Conservation (phyloP, 345 rosid species). For the Excoecaria agallocha region DNA sequence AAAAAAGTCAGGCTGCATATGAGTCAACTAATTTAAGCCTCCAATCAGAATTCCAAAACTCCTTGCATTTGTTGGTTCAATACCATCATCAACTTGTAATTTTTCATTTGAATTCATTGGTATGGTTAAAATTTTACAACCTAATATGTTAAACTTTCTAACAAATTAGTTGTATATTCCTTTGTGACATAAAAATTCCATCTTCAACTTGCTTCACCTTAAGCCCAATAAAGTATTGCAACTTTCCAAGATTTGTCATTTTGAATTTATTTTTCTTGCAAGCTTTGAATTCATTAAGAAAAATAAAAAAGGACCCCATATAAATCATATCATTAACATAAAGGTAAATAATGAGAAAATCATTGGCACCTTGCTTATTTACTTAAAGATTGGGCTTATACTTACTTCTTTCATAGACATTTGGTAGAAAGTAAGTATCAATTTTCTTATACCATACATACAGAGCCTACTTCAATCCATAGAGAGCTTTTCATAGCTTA, state of each 20-base stretch:
- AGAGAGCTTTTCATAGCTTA: neutral
- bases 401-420: slow-evolving; percentile 4
- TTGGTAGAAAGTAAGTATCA: neutral
- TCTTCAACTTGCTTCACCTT: neutral
- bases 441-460: too few relatives aligned
- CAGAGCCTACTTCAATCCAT: too few relatives aligned
- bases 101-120: slow-evolving; percentile 3
- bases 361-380: neutral
- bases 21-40: too few relatives aligned
- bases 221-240: too few relatives aligned
- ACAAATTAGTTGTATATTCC: neutral
- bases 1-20: too few relatives aligned
- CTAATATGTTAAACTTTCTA: neutral
- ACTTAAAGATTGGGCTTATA: slow-evolving; percentile 1
- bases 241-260: neutral
- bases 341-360: neutral
- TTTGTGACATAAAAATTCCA: slow-evolving; percentile 8
- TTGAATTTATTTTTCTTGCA: neutral
- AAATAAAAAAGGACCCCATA: neutral
- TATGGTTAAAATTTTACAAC: neutral
- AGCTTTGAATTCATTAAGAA: neutral
- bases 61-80: neutral
- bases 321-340: slow-evolving; percentile 2
- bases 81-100: slow-evolving; percentile 3
- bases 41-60: neutral